Evolutionary conservation across 305 asterid species (phyloP), one percentile per base, ranked within the genome.

Genomic region (Rubia peregrina): DNA sequence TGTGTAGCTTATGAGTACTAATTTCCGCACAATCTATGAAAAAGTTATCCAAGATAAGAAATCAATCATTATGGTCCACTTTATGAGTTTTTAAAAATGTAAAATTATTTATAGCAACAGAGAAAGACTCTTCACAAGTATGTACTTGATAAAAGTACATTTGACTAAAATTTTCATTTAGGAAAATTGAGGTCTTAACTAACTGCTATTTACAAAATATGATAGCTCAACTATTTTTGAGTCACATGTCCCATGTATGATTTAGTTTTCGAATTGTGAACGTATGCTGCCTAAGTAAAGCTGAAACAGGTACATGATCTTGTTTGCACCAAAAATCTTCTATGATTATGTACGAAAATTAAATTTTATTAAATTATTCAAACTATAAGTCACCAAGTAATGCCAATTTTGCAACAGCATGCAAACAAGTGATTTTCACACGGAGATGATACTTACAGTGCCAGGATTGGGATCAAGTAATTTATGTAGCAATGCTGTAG

Each of bases 391-490:
- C 33, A 33, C 36, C 42, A 61, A 19, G 30, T 14, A 22, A 61
- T 19, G 40, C 64, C 24, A 42, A 7, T 36, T 48, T 14, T 36
- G 62, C 12, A 53, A 12, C 22, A 38, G 36, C 38, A 72, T 14
- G 51, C 64, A 63, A 61, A 62, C 41, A 49, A 72, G 21, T 43
- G 41, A 69, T 73, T 38, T 17, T 44, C 8, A 0, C 16, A n/a
- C 7, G 41, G 43, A 12, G 11, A 42, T 40, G 72, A 56, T 65
- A 89, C 94, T 86, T 80, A 94, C 98, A 70, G 91, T 83, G 78
- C 79, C 85, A 63, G 98, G 96, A 76, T 88, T 87, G 53, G 96
- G 92, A 82, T 94, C 92, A 48, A 94, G 96, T 77, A 91, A 80
- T 85, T 83, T 86, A 57, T 69, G 88, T 75, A 94, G 83, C 84